Evolutionary conservation across 257 asterid species (phyloP).

Genomic region (Gentiana macrophylla): DNA sequence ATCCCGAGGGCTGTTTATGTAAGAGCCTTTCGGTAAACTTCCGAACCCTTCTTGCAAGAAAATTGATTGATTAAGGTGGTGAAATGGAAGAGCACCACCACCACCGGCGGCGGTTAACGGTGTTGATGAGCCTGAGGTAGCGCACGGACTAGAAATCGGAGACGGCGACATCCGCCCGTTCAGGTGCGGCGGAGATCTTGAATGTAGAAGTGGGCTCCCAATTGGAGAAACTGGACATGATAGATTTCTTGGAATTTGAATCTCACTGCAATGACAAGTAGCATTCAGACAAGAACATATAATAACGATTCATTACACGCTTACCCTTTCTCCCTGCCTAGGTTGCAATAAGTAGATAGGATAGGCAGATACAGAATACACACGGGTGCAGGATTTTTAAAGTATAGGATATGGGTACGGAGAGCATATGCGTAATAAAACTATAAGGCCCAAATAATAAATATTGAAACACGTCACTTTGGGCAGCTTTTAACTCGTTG

Average conservation of each 20-base stretch:
- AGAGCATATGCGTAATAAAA: too few species aligned
- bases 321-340: too few species aligned
- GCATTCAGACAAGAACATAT: too few species aligned
- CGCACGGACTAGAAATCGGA: conserved; percentile 82
- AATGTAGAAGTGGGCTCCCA: conserved; percentile 68
- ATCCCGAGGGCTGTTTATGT: conserved; percentile 51
- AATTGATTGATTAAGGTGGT: conserved; percentile 39
- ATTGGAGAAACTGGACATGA: conserved; percentile 57
- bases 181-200: conserved; percentile 77
- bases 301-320: too few species aligned
- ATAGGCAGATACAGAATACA: too few species aligned
- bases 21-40: conserved; percentile 32
- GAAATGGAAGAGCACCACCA: conserved; percentile 51
- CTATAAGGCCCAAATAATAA: too few species aligned
- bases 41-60: conserved; percentile 36
- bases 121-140: conserved; percentile 70
- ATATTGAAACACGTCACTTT: too few species aligned
- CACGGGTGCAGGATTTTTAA: too few species aligned
- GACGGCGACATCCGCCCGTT: conserved; percentile 91
- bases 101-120: conserved; percentile 52
- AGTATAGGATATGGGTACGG: too few species aligned
- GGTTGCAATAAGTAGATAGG: too few species aligned
- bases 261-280: conserved; percentile 26
- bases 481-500: too few species aligned
- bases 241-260: conserved; percentile 41